Evolutionary conservation across 139 green algal genomes (phyloP), one percentile per base, ranked within the genome.

Genomic region (Volvox reticuliferus): DNA sequence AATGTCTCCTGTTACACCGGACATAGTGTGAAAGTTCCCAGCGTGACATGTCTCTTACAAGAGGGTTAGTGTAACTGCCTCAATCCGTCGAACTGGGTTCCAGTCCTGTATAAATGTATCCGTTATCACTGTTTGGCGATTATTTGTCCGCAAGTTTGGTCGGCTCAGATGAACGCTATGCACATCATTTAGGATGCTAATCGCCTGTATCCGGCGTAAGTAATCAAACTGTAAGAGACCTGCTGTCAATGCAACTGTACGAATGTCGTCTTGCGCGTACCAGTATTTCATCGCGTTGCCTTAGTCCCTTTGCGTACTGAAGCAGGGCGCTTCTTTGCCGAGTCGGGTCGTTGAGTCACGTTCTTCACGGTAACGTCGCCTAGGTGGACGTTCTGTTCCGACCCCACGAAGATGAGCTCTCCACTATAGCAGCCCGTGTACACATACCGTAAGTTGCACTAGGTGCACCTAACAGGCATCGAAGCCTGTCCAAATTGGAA

Each of bases 331-430:
- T 86, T 85, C 76, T 91, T 91, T 32, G 87, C 87, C 13, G 76
- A 86, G 13, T 91, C 87, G 20, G 87, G 87, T 32, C 87, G 87
- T 24, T 84, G 50, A 1, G 61, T 32, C 55, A 68, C 33, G 12
- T 44, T 68, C n/a, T n/a, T n/a, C 19, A 28, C 21, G 1, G 33
- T 68, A 1, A 79, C 87, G 32, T 91, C 87, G 18, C 87, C 87
- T 22, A 91, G 76, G 24, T 91, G 76, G 26, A 86, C 75, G 75
- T 91, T 85, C 33, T 91, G 87, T 21, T 89, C 88, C 0, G 87
- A 84, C 20, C 91, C 92, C 68, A 96, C 87, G 55, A 96, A 94
- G 44, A 96, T 92, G 35, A 95, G 89, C 90, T 94, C 89, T 17
- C 93, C 94, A 35, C 95, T 93, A 96, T 95, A 37, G 94, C 94